Conservation (phyloP, 2,329 filamentous ascomycete genomes). For the Blastomyces silverae region DNA sequence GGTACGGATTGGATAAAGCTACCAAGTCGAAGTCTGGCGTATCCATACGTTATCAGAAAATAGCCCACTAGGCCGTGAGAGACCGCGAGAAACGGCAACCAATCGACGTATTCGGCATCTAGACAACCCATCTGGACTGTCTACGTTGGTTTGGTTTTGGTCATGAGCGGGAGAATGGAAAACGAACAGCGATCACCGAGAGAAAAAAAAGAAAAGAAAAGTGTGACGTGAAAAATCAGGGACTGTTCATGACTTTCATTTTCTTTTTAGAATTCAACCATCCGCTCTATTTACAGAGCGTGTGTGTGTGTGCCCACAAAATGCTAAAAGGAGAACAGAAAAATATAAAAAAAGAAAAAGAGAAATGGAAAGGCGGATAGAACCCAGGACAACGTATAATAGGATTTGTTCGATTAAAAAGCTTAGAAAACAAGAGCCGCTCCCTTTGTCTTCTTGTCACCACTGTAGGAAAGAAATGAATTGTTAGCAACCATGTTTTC, state of each 20-base stretch:
- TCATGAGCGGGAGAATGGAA: neutral
- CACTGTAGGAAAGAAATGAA: conserved; percentile 52
- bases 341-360: neutral
- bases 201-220: neutral
- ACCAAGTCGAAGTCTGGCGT: neutral
- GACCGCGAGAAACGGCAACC: neutral
- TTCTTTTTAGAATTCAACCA: conserved; percentile 17
- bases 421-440: conserved; percentile 98
- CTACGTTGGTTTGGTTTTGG: neutral
- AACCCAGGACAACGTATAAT: conserved; percentile 15
- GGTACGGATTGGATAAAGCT: too few relatives aligned
- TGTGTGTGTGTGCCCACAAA: conserved; percentile 16
- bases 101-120: neutral
- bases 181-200: neutral
- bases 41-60: neutral
- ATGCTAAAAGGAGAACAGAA: conserved; percentile 17
- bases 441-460: conserved; percentile 99
- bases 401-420: conserved; percentile 36
- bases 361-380: neutral
- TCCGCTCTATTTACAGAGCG: conserved; percentile 19
- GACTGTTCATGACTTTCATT: conserved; percentile 21
- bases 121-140: neutral
- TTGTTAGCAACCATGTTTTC: conserved; percentile 27
- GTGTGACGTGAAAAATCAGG: neutral
- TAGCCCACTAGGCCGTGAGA: too few relatives aligned